phyloP scores from a whole-genome alignment of 768 basidiomycete species.

The Trametes sanguinea region DNA sequence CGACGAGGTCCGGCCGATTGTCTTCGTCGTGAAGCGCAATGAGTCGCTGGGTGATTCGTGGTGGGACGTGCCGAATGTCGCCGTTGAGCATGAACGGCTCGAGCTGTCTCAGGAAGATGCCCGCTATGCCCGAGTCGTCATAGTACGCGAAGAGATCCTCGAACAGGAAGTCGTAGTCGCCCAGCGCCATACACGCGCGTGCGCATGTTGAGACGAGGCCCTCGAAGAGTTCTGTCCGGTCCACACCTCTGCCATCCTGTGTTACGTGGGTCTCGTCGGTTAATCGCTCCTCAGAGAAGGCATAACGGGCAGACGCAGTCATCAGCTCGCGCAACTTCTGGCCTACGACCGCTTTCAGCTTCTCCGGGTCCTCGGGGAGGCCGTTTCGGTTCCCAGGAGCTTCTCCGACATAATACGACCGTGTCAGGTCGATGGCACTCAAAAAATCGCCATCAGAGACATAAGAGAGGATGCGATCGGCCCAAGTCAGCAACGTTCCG shows the following conservation, averaged over 20 bases:
- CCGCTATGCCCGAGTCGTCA: conserved; percentile 77
- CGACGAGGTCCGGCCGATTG: conserved; percentile 71
- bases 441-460: conserved; percentile 89
- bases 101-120: conserved; percentile 81
- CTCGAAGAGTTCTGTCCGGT: conserved; percentile 88
- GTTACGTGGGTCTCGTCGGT: conserved; percentile 83
- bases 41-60: conserved; percentile 83
- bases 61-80: conserved; percentile 74
- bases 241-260: conserved; percentile 86
- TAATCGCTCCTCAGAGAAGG: conserved; percentile 95
- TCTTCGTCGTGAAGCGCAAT: conserved; percentile 76
- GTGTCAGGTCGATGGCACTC: conserved; percentile 82
- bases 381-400: conserved; percentile 87
- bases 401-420: conserved; percentile 76
- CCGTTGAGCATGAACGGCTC: conserved; percentile 81
- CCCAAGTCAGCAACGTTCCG: conserved; percentile 91
- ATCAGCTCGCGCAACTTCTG: conserved; percentile 80
- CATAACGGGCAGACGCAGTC: conserved; percentile 83
- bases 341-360: conserved; percentile 66
- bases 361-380: conserved; percentile 67
- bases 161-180: conserved; percentile 84
- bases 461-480: conserved; percentile 82
- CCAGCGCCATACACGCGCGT: conserved; percentile 77
- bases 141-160: conserved; percentile 93
- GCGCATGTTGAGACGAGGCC: conserved; percentile 77